These are phyloP conservation scores for Yamadazyma epiphylla DNA, from an alignment of 1,139 yeast species.

Conservation along the genomic window DNA sequence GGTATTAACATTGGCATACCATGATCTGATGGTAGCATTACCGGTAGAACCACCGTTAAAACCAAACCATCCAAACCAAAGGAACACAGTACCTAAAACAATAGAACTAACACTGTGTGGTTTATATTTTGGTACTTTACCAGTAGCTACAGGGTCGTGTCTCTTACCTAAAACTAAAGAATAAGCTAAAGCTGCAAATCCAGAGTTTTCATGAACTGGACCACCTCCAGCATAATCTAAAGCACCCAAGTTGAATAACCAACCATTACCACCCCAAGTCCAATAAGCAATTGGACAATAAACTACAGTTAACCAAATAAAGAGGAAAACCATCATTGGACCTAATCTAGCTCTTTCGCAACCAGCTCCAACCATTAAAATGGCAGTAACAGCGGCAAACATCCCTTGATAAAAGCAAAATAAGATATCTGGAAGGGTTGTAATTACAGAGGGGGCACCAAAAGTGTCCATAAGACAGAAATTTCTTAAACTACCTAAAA, in stretches of 20 bases:
- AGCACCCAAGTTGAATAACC: constrained; percentile 80
- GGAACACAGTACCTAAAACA: constrained; percentile 89
- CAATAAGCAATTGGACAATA: constrained; percentile 94
- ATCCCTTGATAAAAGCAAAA: constrained; percentile 91
- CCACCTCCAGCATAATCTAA: constrained; percentile 98
- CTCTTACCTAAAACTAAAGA: constrained; percentile 90
- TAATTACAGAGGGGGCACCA: constrained; percentile 72
- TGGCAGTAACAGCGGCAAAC: constrained; percentile 92
- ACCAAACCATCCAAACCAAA: constrained; percentile 99
- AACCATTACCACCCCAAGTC: constrained; percentile 94
- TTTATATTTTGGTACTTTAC: constrained; percentile 78
- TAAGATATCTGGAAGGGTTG: constrained; percentile 77
- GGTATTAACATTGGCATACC: constrained; percentile 91
- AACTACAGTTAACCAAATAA: constrained; percentile 93
- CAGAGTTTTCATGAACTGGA: constrained; percentile 93
- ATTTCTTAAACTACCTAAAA: constrained; percentile 77
- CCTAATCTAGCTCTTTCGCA: constrained; percentile 96
- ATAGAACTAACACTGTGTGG: constrained; percentile 89
- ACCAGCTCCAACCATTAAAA: constrained; percentile 94
- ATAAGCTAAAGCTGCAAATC: constrained; percentile 91
- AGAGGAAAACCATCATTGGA: constrained; percentile 92
- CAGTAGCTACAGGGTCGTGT: constrained; percentile 70
- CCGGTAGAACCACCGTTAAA: constrained; percentile 98
- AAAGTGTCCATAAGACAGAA: constrained; percentile 77
- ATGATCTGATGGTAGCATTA: constrained; percentile 83